These are phyloP conservation scores for Colletotrichum cereale DNA, from an alignment of 2,329 filamentous ascomycete species.

Conservation along the genomic window DNA sequence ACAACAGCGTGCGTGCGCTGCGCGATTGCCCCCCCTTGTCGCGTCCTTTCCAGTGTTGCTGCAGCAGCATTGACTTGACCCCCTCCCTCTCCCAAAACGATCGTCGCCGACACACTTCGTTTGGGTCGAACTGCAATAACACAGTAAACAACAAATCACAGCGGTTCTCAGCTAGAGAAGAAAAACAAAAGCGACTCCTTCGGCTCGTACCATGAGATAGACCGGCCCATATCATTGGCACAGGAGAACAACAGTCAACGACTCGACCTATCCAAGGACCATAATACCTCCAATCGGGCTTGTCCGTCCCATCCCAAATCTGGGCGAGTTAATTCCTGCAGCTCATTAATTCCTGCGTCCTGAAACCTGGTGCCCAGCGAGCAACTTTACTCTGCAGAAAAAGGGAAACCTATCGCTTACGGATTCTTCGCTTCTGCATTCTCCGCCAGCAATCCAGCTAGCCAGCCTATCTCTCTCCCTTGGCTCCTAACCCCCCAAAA, in stretches of 20 bases:
- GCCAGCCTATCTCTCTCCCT: constrained; percentile 35
- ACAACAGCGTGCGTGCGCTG: constrained; percentile 31
- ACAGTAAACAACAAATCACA: constrained; percentile 51
- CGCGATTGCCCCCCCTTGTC: constrained; percentile 31
- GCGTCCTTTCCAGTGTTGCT: constrained; percentile 26
- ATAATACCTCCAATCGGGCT: constrained; percentile 39
- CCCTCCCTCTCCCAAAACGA: constrained; percentile 19
- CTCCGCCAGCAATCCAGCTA: constrained; percentile 27
- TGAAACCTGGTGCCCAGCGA: constrained; percentile 35
- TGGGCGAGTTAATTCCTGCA: constrained; percentile 39
- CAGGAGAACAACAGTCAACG: constrained; percentile 38
- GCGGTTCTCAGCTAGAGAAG: constrained; percentile 41
- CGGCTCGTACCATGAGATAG: constrained; percentile 58
- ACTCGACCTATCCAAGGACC: constrained; percentile 25
- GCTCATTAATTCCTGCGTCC: constrained; percentile 38
- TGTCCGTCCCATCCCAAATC: constrained; percentile 34
- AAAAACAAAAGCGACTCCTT: constrained; percentile 30
- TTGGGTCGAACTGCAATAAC: constrained; percentile 32
- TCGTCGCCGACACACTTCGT: constrained; percentile 20
- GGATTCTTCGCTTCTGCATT: constrained; percentile 22
- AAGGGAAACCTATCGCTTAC: constrained; percentile 18
- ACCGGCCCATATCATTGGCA: constrained; percentile 54
- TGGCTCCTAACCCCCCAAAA: constrained; percentile 14
- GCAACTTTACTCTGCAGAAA: constrained; percentile 9
- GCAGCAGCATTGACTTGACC: constrained; percentile 32